These are phyloP conservation scores for Phytophthora sp. DNA, from an alignment of 352 stramenopile species.

Conservation along the genomic window DNA sequence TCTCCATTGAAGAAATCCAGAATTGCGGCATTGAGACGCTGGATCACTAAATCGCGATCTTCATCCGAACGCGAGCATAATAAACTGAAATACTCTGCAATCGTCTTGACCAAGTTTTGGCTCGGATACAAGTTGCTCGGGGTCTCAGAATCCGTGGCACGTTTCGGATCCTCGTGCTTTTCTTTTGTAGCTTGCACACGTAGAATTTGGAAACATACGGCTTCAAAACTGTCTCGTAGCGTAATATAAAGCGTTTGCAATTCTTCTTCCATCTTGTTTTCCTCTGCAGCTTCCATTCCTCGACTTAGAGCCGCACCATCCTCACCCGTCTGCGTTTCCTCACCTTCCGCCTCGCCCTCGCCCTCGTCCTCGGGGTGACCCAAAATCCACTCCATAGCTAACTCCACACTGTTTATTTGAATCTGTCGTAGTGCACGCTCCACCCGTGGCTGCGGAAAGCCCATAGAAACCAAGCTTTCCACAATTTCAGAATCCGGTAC, in stretches of 20 bases:
- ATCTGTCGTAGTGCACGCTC: constrained; percentile 90
- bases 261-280: constrained; percentile 51
- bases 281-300: constrained; percentile 32
- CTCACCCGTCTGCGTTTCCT: constrained; percentile 34
- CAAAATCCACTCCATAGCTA: constrained; percentile 97
- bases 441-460: constrained; percentile 91
- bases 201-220: constrained; percentile 70
- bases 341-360: constrained; percentile 34
- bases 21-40: constrained; percentile 56
- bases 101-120: constrained; percentile 58
- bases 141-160: constrained; percentile 9
- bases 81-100: constrained; percentile 75
- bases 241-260: constrained; percentile 59
- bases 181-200: constrained; percentile 45
- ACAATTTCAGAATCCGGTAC: constrained; percentile 91
- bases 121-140: constrained; percentile 37
- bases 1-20: constrained; percentile 45
- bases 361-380: constrained; percentile 85
- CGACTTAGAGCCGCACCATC: constrained; percentile 20
- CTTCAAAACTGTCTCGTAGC: constrained; percentile 68
- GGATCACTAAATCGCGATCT: constrained; percentile 62
- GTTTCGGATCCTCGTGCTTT: constrained; percentile 13
- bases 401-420: constrained; percentile 92
- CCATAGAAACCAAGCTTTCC: constrained; percentile 95
- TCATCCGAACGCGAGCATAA: constrained; percentile 61